A percentile compares a stretch with the other conserved stretches of the same genome.
Conservation (phyloP, 129 eudicot genomes). For the Mikania micrantha region DNA sequence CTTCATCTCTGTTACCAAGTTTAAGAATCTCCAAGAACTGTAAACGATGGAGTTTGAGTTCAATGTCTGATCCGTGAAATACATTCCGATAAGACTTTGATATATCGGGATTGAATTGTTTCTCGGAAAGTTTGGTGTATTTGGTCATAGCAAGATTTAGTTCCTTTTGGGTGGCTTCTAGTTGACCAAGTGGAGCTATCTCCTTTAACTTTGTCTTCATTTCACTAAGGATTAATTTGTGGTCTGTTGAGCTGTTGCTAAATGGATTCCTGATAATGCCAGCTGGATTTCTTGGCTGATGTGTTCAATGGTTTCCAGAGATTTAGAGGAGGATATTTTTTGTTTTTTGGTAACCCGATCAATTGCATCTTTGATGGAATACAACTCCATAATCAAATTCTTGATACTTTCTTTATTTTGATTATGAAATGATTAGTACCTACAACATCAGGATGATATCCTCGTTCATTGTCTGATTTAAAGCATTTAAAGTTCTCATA, state of each 20-base stretch:
- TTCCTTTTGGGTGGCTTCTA: slow-evolving; percentile 78
- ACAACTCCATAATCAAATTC: slow-evolving; percentile 54
- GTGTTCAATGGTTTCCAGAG: slow-evolving; percentile 58
- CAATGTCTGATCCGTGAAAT: too few relatives aligned
- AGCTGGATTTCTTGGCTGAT: slow-evolving; percentile 59
- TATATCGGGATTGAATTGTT: slow-evolving; percentile 71
- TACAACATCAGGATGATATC: not conserved
- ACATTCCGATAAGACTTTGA: slow-evolving; percentile 72
- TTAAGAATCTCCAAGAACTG: slow-evolving; percentile 67
- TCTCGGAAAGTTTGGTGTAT: slow-evolving; percentile 76
- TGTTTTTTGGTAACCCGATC: slow-evolving; percentile 91
- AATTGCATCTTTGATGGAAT: slow-evolving; percentile 76
- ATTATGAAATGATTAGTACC: slow-evolving; percentile 7
- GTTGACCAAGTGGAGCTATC: slow-evolving; percentile 52
- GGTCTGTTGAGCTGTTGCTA: slow-evolving; percentile 32
- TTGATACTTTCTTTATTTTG: not conserved
- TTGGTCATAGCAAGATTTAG: slow-evolving; percentile 64
- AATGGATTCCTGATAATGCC: slow-evolving; percentile 56
- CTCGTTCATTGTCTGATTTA: not conserved
- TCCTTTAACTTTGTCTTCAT: slow-evolving; percentile 60
- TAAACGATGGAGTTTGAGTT: slow-evolving; percentile 55
- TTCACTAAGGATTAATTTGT: slow-evolving; percentile 42
- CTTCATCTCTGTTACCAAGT: slow-evolving; percentile 53
- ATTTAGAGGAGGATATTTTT: slow-evolving; percentile 61
- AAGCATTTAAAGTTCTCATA: not conserved